Conservation (phyloP, 108 stramenopile genomes). For the Nannochloropsis gaditana region DNA sequence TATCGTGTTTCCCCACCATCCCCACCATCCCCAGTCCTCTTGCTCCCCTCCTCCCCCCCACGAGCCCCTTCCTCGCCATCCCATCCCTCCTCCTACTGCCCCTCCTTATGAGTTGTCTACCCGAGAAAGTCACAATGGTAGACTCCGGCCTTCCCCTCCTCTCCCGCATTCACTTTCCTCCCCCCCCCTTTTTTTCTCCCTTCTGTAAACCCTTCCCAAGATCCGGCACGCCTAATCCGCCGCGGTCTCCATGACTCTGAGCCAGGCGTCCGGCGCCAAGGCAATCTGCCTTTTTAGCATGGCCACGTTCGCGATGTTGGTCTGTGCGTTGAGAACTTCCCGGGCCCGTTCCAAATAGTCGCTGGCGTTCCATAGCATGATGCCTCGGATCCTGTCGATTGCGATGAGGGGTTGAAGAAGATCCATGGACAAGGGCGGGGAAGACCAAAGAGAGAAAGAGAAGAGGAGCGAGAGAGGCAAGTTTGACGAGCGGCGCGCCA, state of each 20-base stretch:
- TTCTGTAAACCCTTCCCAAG: background rate
- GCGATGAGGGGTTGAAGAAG: background rate
- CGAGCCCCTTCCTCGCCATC: background rate
- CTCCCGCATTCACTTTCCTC: background rate
- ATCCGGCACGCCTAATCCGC: background rate
- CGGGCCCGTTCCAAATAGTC: background rate
- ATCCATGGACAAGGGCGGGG: background rate
- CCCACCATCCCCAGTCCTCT: background rate
- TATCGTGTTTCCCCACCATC: too few relatives aligned
- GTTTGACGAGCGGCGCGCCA: background rate
- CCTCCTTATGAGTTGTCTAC: background rate
- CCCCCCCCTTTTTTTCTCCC: background rate
- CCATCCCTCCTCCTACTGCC: background rate
- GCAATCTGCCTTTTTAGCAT: slow-evolving; percentile 16
- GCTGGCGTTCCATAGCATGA: slow-evolving; percentile 10
- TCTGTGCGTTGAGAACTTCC: background rate
- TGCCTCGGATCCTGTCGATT: background rate
- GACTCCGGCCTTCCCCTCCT: too few relatives aligned
- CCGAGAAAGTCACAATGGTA: background rate
- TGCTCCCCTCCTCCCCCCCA: background rate
- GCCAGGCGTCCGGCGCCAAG: background rate
- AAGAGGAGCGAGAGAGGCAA: background rate
- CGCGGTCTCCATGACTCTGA: background rate
- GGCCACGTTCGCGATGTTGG: background rate
- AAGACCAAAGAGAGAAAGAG: background rate